Evolutionary conservation across 1,284 basidiomycete species (phyloP).

Genomic region (Boletus subluridellus): DNA sequence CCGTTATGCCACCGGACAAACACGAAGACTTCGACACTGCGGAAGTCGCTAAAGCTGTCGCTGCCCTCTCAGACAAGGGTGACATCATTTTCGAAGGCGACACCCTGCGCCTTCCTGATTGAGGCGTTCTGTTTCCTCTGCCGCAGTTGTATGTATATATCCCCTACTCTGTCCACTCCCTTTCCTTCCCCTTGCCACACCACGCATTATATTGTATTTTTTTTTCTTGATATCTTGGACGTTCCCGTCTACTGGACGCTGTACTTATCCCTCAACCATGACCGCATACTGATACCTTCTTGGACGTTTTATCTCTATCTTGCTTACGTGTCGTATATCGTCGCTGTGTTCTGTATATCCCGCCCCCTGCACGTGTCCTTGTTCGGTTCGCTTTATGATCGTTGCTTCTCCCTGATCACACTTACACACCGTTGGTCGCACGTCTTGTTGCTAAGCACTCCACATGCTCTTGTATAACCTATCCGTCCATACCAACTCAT

Average conservation of each 20-base stretch:
- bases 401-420: not conserved
- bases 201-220: slow-evolving; percentile 13
- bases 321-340: slow-evolving; percentile 18
- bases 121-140: not conserved
- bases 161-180: not conserved
- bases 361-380: not conserved
- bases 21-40: slow-evolving; percentile 74
- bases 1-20: slow-evolving; percentile 69
- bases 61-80: slow-evolving; percentile 50
- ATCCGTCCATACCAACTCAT: slow-evolving; percentile 17
- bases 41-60: slow-evolving; percentile 62
- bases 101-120: slow-evolving; percentile 42
- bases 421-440: not conserved
- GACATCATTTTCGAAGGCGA: slow-evolving; percentile 58
- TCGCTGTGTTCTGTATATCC: slow-evolving; percentile 11
- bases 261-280: not conserved
- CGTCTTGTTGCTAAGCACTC: slow-evolving; percentile 6
- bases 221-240: slow-evolving; percentile 32
- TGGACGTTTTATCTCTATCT: slow-evolving; percentile 15
- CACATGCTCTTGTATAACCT: slow-evolving; percentile 23
- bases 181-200: not conserved
- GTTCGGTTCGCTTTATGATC: not conserved
- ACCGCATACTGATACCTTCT: slow-evolving; percentile 26
- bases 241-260: slow-evolving; percentile 13
- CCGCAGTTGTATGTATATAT: not conserved